A percentile compares a stretch with the other conserved stretches of the same genome.
phyloP scores from a whole-genome alignment of 2,329 filamentous ascomycete species.

The Diaporthe capsici region DNA sequence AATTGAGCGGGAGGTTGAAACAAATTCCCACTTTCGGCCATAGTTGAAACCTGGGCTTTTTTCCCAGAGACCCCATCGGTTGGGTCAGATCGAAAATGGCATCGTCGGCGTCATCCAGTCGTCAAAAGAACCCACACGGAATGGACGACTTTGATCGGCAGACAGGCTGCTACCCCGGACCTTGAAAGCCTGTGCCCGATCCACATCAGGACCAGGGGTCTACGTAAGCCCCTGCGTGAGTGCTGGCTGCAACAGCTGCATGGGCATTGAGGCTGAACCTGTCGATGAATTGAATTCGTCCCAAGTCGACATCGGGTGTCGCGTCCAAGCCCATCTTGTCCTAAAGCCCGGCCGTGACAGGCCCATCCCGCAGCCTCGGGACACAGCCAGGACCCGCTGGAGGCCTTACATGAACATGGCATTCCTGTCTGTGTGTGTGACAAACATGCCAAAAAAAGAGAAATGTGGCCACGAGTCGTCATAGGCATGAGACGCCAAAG shows the following conservation, averaged over 20 bases:
- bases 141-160: constrained; percentile 31
- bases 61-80: constrained; percentile 7
- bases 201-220: constrained; percentile 24
- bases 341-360: background rate
- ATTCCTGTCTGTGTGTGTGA: background rate
- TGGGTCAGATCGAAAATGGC: constrained; percentile 13
- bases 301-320: constrained; percentile 5
- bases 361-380: constrained; percentile 12
- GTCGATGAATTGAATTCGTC: background rate
- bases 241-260: constrained; percentile 2
- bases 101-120: constrained; percentile 17
- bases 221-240: constrained; percentile 31
- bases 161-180: constrained; percentile 13
- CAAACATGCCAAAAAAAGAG: constrained; percentile 5
- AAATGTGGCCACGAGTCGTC: background rate
- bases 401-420: constrained; percentile 12
- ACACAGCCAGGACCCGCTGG: constrained; percentile 8
- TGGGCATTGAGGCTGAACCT: constrained; percentile 15
- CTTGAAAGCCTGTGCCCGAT: constrained; percentile 6
- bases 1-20: constrained; percentile 8
- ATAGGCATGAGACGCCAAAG: background rate
- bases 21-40: constrained; percentile 20
- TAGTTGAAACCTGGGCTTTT: constrained; percentile 9
- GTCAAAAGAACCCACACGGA: background rate
- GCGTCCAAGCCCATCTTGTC: constrained; percentile 5